A percentile compares a stretch with the other conserved stretches of the same genome.
These are phyloP conservation scores for Colletotrichum sp. DNA, from an alignment of 2,329 filamentous ascomycete species.

Conservation along the genomic window DNA sequence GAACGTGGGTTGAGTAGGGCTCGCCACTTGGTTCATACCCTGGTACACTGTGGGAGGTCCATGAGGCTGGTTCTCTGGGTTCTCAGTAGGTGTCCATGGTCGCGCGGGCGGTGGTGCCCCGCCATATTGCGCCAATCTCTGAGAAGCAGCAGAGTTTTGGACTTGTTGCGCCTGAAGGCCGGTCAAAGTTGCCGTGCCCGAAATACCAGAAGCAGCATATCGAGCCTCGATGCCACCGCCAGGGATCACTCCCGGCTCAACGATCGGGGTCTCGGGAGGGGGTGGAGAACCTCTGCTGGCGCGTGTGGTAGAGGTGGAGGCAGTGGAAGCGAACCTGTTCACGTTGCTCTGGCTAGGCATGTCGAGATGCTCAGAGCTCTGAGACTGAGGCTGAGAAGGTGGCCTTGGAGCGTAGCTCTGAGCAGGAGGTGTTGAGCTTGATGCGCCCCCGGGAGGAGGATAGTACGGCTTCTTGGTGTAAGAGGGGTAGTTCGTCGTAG, in stretches of 20 bases:
- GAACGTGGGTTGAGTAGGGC: constrained; percentile 52
- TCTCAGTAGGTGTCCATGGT: constrained; percentile 95
- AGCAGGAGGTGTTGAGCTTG: constrained; percentile 19
- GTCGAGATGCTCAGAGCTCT: constrained; percentile 35
- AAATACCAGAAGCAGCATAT: constrained; percentile 90
- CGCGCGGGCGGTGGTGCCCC: constrained; percentile 56
- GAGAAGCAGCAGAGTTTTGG: constrained; percentile 80
- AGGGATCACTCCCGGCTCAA: constrained; percentile 72
- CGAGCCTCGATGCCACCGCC: constrained; percentile 87
- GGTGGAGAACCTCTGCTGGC: constrained; percentile 93
- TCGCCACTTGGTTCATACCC: constrained; percentile 74
- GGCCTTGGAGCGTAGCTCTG: constrained; percentile 31
- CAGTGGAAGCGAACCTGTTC: constrained; percentile 76
- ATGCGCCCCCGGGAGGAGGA: constrained; percentile 53
- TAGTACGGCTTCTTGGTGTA: constrained; percentile 67
- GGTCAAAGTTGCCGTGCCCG: constrained; percentile 81
- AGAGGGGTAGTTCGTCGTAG: constrained; percentile 47
- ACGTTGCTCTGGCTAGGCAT: constrained; percentile 54
- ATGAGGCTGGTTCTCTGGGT: constrained; percentile 83
- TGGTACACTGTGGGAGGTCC: constrained; percentile 93
- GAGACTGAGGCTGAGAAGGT: constrained; percentile 36
- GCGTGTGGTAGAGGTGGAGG: constrained; percentile 90
- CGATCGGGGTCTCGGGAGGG: constrained; percentile 88
- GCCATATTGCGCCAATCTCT: constrained; percentile 81
- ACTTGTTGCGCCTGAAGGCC: constrained; percentile 66